These are phyloP conservation scores for Exophiala spinifera DNA, from an alignment of 2,329 filamentous ascomycete genomes.

Conservation along the genomic window DNA sequence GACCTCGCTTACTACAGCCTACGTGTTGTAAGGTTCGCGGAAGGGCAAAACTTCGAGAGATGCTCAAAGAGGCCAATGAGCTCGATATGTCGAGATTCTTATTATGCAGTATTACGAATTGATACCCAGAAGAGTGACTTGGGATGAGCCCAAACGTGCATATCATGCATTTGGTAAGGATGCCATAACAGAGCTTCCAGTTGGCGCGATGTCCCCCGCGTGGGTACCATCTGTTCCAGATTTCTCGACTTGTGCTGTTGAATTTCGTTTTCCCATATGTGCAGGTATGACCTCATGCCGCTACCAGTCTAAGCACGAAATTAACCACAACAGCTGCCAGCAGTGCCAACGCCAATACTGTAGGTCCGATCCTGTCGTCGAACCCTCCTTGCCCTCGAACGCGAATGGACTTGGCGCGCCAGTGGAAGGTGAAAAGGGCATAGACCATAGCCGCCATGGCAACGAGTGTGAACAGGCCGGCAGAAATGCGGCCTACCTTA, in stretches of 20 bases:
- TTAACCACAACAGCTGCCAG: slow-evolving; percentile 91
- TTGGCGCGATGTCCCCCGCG: not conserved
- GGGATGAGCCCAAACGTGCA: not conserved
- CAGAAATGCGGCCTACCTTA: slow-evolving; percentile 86
- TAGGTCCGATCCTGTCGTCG: slow-evolving; percentile 92
- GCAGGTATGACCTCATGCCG: slow-evolving; percentile 2
- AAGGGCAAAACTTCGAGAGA: not conserved
- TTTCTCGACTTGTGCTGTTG: no score
- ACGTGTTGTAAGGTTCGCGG: not conserved
- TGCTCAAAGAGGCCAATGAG: not conserved
- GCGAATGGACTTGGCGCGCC: slow-evolving; percentile 89
- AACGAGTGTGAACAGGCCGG: slow-evolving; percentile 88
- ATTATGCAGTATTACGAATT: not conserved
- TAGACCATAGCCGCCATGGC: slow-evolving; percentile 96
- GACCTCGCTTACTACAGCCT: not conserved
- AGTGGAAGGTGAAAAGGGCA: slow-evolving; percentile 92
- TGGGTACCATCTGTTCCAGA: no score
- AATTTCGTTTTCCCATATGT: not conserved
- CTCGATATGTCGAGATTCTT: not conserved
- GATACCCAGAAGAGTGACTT: not conserved
- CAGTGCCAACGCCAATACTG: slow-evolving; percentile 80
- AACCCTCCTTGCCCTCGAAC: slow-evolving; percentile 91
- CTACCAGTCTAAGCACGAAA: slow-evolving; percentile 68
- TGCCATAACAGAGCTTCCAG: not conserved
- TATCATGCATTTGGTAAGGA: not conserved